These are phyloP conservation scores for Fomes fomentarius DNA, from an alignment of 1,284 basidiomycete genomes.

Conservation along the genomic window DNA sequence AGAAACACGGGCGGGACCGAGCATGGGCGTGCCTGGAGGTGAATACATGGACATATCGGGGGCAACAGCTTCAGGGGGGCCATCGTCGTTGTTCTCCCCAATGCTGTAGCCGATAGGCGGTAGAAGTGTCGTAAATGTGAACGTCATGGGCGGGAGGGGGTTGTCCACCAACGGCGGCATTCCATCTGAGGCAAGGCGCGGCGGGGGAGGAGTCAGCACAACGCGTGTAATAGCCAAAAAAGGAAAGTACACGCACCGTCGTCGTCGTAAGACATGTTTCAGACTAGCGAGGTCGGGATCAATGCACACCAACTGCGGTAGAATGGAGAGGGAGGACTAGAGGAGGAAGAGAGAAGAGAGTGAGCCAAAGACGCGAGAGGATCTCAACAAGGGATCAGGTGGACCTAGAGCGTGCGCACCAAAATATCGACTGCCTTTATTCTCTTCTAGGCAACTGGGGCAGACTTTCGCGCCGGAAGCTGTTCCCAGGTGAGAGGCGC, in stretches of 20 bases:
- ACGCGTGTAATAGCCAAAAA: constrained; percentile 25
- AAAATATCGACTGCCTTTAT: constrained; percentile 35
- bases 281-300: constrained; percentile 28
- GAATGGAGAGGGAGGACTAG: constrained; percentile 17
- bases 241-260: constrained; percentile 34
- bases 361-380: constrained; percentile 19
- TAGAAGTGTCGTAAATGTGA: constrained; percentile 52
- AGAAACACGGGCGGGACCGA: constrained; percentile 34
- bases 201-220: constrained; percentile 21
- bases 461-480: constrained; percentile 12
- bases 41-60: constrained; percentile 26
- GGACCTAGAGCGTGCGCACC: constrained; percentile 32
- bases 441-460: constrained; percentile 33
- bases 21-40: constrained; percentile 25
- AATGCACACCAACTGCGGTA: background rate
- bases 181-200: constrained; percentile 35
- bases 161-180: constrained; percentile 57
- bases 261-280: constrained; percentile 34
- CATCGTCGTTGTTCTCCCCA: constrained; percentile 41
- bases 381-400: constrained; percentile 29
- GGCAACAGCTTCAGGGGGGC: constrained; percentile 32
- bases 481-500: constrained; percentile 14
- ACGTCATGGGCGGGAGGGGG: constrained; percentile 49
- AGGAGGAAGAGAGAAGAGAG: constrained; percentile 19
- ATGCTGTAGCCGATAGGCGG: constrained; percentile 44